A percentile compares a stretch with the other conserved stretches of the same genome.
These are phyloP conservation scores for Taxillus chinensis DNA, from an alignment of 164 flowering plant genomes.

Conservation along the genomic window DNA sequence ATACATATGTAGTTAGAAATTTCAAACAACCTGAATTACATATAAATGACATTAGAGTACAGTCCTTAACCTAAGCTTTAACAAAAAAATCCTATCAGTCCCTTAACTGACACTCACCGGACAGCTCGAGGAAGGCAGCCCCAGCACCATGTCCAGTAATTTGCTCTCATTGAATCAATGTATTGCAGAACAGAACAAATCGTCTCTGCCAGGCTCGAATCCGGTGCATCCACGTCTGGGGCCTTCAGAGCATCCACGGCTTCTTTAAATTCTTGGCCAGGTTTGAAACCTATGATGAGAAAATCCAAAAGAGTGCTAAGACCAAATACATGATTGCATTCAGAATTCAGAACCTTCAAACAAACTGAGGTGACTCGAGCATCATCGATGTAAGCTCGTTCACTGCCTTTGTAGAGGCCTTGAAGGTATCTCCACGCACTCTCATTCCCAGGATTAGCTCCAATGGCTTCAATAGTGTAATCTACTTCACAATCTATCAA, in stretches of 20 bases:
- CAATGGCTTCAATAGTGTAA: slow-evolving; percentile 59
- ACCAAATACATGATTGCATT: slow-evolving; percentile 46
- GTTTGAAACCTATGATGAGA: slow-evolving; percentile 48
- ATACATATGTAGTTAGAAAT: too few relatives aligned
- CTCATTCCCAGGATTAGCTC: slow-evolving; percentile 70
- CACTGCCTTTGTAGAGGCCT: slow-evolving; percentile 69
- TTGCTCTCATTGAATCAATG: slow-evolving; percentile 61
- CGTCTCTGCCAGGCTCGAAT: slow-evolving; percentile 28
- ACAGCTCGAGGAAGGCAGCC: slow-evolving; percentile 24
- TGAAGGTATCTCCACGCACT: slow-evolving; percentile 95
- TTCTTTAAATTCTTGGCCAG: slow-evolving; percentile 42
- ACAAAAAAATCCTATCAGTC: too few relatives aligned
- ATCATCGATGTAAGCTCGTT: slow-evolving; percentile 30
- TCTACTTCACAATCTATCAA: slow-evolving; percentile 72
- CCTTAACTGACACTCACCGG: background rate
- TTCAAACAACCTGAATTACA: too few relatives aligned
- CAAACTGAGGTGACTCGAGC: slow-evolving; percentile 44
- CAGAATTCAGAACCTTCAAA: slow-evolving; percentile 42
- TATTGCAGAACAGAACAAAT: slow-evolving; percentile 55
- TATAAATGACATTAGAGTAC: too few relatives aligned
- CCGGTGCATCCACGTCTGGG: slow-evolving; percentile 22
- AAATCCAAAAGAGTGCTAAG: slow-evolving; percentile 74
- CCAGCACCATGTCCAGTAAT: slow-evolving; percentile 91
- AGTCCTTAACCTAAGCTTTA: too few relatives aligned
- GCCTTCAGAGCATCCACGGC: slow-evolving; percentile 31